Percentiles rank a stretch among this genome's conserved stretches.
Evolutionary conservation across 441 rosid genomes (phyloP).

Genomic region (Erodium moschatum): DNA sequence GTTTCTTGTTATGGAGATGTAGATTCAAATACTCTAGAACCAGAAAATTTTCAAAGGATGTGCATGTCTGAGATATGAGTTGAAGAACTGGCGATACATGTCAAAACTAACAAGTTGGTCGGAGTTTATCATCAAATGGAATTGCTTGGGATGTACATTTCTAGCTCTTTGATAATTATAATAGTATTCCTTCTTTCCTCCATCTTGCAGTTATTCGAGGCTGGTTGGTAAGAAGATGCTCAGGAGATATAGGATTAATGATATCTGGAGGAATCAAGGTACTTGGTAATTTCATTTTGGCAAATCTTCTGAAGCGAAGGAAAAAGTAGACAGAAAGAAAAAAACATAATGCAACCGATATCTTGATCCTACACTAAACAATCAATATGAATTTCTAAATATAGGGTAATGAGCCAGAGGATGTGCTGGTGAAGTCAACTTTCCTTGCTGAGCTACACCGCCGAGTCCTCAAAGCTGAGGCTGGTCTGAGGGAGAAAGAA

Average conservation of each 20-base stretch:
- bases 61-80: constrained; percentile 3
- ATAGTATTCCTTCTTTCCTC: not conserved
- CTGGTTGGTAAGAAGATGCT: constrained; percentile 89
- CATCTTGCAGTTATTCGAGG: constrained; percentile 72
- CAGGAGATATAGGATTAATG: constrained; percentile 62
- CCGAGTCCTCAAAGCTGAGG: constrained; percentile 84
- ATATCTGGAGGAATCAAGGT: constrained; percentile 53
- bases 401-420: constrained; percentile 64
- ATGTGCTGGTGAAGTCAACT: constrained; percentile 80
- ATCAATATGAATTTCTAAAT: constrained; percentile 9
- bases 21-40: constrained; percentile 7
- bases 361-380: not conserved
- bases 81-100: not conserved
- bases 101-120: not conserved
- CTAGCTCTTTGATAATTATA: not conserved
- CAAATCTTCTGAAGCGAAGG: constrained; percentile 1
- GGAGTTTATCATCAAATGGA: not conserved
- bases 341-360: not conserved
- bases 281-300: constrained; percentile 7
- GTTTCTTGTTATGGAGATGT: constrained; percentile 12
- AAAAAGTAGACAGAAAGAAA: too few species aligned
- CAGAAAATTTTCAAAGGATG: constrained; percentile 11
- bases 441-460: constrained; percentile 87
- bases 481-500: constrained; percentile 77
- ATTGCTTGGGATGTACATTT: not conserved